phyloP scores from a whole-genome alignment of 345 rosid species.

The Aquilaria yunnanensis region DNA sequence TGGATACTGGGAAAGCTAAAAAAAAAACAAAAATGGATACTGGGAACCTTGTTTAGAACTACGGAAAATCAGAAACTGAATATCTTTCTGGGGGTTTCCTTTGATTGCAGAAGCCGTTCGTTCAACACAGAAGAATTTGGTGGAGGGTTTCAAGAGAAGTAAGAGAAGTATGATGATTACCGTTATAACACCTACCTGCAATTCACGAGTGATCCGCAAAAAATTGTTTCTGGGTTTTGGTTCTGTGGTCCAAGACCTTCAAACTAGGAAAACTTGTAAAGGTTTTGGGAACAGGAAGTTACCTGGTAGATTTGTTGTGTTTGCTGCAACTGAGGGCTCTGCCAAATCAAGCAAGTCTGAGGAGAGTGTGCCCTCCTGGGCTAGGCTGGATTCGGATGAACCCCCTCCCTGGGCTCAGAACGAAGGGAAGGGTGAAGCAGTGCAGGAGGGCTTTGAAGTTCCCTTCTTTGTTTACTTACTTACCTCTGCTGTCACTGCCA shows the following conservation, averaged over 20 bases:
- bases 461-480: slow-evolving; percentile 76
- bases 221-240: slow-evolving; percentile 18
- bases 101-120: no score
- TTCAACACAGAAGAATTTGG: no score
- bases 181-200: no score
- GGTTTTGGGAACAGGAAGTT: slow-evolving; percentile 11
- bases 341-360: slow-evolving; percentile 55
- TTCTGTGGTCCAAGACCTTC: slow-evolving; percentile 10
- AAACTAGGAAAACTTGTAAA: neutral
- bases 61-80: no score
- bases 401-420: slow-evolving; percentile 91
- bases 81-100: no score
- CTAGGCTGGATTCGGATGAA: slow-evolving; percentile 66
- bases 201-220: neutral
- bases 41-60: no score
- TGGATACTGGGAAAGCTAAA: no score
- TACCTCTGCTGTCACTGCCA: slow-evolving; percentile 77
- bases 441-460: slow-evolving; percentile 41
- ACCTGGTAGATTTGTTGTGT: slow-evolving; percentile 18
- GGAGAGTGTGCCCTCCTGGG: slow-evolving; percentile 84
- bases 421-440: slow-evolving; percentile 31
- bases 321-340: slow-evolving; percentile 52
- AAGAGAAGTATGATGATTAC: no score
- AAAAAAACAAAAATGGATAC: no score
- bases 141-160: no score